These are phyloP conservation scores for Amanita pallidorosea DNA, from an alignment of 768 basidiomycete genomes.

Conservation along the genomic window DNA sequence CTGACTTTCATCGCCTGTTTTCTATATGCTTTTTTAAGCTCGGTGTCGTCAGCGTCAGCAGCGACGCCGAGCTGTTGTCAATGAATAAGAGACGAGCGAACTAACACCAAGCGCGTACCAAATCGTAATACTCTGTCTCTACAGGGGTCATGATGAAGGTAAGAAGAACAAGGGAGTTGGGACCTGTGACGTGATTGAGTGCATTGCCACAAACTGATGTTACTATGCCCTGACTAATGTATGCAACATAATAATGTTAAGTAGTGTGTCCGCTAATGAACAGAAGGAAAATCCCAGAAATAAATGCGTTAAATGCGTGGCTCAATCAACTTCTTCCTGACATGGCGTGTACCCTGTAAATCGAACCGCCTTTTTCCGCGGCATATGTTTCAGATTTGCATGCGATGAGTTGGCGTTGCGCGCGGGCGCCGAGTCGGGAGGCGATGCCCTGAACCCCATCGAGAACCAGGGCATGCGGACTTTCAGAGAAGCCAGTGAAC, in stretches of 20 bases:
- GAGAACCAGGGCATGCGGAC: slow-evolving; percentile 44
- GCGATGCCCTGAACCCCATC: slow-evolving; percentile 24
- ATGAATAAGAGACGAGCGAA: neutral
- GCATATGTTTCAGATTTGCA: slow-evolving; percentile 14
- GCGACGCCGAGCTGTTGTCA: slow-evolving; percentile 51
- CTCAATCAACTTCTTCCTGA: slow-evolving; percentile 1
- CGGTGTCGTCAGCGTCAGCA: slow-evolving; percentile 65
- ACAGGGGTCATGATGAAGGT: slow-evolving; percentile 59
- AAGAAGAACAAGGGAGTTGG: neutral
- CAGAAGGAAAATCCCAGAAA: neutral
- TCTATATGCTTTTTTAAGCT: slow-evolving; percentile 90
- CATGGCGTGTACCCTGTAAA: slow-evolving; percentile 37
- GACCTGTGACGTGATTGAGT: neutral
- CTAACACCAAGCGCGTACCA: slow-evolving; percentile 37
- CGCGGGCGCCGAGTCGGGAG: slow-evolving; percentile 17
- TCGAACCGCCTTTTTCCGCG: slow-evolving; percentile 48
- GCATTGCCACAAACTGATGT: neutral
- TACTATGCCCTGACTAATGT: neutral
- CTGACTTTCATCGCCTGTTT: slow-evolving; percentile 88
- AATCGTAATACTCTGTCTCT: slow-evolving; percentile 83
- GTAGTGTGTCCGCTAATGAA: neutral
- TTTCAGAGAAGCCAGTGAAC: slow-evolving; percentile 27
- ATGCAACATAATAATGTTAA: neutral
- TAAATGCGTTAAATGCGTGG: neutral
- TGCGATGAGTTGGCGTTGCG: slow-evolving; percentile 27